These are phyloP conservation scores for Globisporangium camurandrum DNA, from an alignment of 352 stramenopile species.

Conservation along the genomic window DNA sequence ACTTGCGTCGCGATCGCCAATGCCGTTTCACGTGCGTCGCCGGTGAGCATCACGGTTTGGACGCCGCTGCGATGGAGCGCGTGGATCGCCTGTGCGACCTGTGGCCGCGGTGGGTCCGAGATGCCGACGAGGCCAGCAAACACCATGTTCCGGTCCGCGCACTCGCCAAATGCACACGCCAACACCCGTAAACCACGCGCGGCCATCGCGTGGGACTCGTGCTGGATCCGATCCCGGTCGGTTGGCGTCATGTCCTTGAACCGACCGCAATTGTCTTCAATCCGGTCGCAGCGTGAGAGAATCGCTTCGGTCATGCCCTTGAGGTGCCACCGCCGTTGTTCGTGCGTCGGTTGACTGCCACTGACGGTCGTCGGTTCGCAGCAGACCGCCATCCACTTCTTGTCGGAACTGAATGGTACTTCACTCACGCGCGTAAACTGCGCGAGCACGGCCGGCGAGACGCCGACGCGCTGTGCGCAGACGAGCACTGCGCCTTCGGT, in stretches of 20 bases:
- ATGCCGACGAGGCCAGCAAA: constrained; percentile 93
- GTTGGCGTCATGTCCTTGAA: constrained; percentile 50
- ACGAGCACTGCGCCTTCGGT: constrained; percentile 71
- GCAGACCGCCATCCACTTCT: constrained; percentile 96
- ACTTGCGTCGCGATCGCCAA: constrained; percentile 92
- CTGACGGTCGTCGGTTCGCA: constrained; percentile 20
- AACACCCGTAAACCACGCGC: constrained; percentile 80
- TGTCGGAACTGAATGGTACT: constrained; percentile 94
- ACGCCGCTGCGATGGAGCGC: constrained; percentile 52
- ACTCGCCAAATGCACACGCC: constrained; percentile 83
- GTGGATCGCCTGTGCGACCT: constrained; percentile 56
- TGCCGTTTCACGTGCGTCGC: constrained; percentile 94
- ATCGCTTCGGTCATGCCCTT: constrained; percentile 84
- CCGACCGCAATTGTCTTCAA: constrained; percentile 66
- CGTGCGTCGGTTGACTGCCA: constrained; percentile 22
- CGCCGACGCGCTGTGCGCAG: constrained; percentile 59
- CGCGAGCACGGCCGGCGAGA: constrained; percentile 25
- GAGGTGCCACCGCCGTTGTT: constrained; percentile 55
- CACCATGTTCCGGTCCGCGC: constrained; percentile 77
- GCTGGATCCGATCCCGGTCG: constrained; percentile 59
- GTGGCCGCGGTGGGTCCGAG: constrained; percentile 67
- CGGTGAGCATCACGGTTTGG: constrained; percentile 90
- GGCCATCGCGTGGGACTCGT: constrained; percentile 61
- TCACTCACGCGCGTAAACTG: constrained; percentile 80
- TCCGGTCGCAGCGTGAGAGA: constrained; percentile 59